Conservation (phyloP, 2,329 filamentous ascomycete species). For the Xylariaceae sp. region DNA sequence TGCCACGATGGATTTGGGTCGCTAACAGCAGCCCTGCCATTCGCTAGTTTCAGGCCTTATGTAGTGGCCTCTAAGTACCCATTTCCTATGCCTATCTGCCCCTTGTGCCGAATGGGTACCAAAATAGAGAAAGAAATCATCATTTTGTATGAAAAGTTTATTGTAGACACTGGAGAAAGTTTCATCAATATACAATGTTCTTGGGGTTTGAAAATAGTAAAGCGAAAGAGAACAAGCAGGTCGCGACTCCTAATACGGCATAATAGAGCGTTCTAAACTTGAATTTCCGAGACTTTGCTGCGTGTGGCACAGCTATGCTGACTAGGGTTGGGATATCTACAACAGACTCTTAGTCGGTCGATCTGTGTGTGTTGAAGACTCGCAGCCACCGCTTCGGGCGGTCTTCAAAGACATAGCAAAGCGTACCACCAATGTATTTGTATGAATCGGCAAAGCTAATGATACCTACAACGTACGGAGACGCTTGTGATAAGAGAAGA, state of each 20-base stretch:
- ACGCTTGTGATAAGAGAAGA: conserved; percentile 63
- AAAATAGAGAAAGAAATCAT: conserved; percentile 66
- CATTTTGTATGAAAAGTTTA: conserved; percentile 73
- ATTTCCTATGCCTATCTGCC: conserved; percentile 64
- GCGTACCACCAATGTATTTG: conserved; percentile 68
- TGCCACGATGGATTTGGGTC: no score
- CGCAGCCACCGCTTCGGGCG: conserved; percentile 53
- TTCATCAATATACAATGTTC: conserved; percentile 50
- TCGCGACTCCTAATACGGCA: conserved; percentile 62
- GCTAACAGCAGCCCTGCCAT: no score
- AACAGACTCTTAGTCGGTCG: conserved; percentile 57
- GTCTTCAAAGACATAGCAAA: conserved; percentile 63
- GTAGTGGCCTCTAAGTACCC: conserved; percentile 67
- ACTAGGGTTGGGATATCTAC: conserved; percentile 58
- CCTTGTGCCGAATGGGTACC: conserved; percentile 66
- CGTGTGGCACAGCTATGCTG: conserved; percentile 45
- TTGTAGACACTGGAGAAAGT: conserved; percentile 51
- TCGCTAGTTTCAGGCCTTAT: no score
- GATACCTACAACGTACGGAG: conserved; percentile 66
- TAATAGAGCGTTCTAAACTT: conserved; percentile 65
- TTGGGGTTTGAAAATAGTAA: conserved; percentile 52
- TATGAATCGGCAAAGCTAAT: conserved; percentile 67
- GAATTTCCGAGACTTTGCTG: conserved; percentile 46
- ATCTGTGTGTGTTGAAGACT: conserved; percentile 63
- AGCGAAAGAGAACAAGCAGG: conserved; percentile 60